Evolutionary conservation across 2,329 filamentous ascomycete species (phyloP), one percentile per base, ranked within the genome.

Genomic region (Paecilomyces variotii): DNA sequence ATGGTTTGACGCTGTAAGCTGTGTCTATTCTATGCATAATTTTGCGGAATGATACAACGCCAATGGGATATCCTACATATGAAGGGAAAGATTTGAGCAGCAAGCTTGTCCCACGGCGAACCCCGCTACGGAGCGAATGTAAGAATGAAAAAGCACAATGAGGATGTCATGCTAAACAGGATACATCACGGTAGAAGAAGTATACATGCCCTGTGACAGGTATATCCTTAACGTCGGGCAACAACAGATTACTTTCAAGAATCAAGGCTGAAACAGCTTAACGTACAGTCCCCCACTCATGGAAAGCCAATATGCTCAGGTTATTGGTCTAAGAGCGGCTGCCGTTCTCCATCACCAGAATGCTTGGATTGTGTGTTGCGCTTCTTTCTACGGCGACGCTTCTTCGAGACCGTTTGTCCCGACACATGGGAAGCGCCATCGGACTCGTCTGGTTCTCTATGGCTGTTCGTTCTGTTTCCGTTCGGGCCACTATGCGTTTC

Each of bases 381-480:
- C 61, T 66, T 69, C 62, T 66, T 68, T 50, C 65, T 62, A 10
- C 69, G 67, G 34, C 67, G 65, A 25, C 66, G 67, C 32, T 66
- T 69, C 61, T 70, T 70, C 49, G 24, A 53, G 54, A 34, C 59
- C 58, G 12, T 51, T 27, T 19, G 27, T 54, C 11, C 56, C 28
- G 27, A 30, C 9, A 57, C 58, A 34, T 55, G 55, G 7, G 56
- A 52, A 32, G 56, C 57, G 14, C 61, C 63, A 0, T 65, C 51
- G 12, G 50, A 50, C 32, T 63, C 61, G n/a, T 59, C 45, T 32
- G 32, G 26, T 10, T 56, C 50, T n/a, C 14, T 11, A 27, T n/a
- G 1, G 39, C 7, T 9, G 14, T 45, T n/a, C 12, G 4, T 19
- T 7, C 4, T 45, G n/a, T 7, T 45, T 24, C 39, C 39, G n/a